A percentile compares a stretch with the other conserved stretches of the same genome.
Conservation (phyloP, 164 flowering plant species). For the Tetrastigma voinierianum region DNA sequence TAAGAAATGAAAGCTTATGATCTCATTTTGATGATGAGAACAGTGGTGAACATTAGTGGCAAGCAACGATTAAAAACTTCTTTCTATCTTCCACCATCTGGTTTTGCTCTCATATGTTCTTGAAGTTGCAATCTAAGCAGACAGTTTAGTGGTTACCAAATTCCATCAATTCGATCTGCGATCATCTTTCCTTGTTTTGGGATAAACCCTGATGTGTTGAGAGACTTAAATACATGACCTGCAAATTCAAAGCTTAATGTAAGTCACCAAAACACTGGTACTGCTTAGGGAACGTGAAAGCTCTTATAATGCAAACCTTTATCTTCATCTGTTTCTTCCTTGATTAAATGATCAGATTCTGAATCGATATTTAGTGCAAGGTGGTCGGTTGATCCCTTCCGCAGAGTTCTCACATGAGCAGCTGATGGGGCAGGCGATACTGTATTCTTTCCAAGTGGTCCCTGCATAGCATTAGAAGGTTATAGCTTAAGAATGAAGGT, state of each 20-base stretch:
- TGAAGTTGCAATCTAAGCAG: background rate
- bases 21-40: no score
- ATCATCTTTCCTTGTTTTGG: constrained; percentile 83
- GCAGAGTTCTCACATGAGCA: constrained; percentile 71
- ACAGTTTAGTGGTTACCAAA: constrained; percentile 52
- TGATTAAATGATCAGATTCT: constrained; percentile 65
- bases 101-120: no score
- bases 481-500: background rate
- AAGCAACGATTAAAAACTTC: no score
- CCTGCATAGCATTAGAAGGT: constrained; percentile 42
- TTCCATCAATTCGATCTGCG: constrained; percentile 90
- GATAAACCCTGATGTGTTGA: constrained; percentile 77
- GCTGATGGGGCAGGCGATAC: constrained; percentile 56
- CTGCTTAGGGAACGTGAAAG: background rate
- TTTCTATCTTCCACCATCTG: background rate
- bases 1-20: no score
- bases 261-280: constrained; percentile 1
- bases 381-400: constrained; percentile 89
- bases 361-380: constrained; percentile 69
- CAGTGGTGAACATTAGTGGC: no score
- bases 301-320: constrained; percentile 55
- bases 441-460: constrained; percentile 46
- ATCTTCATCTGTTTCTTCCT: constrained; percentile 66
- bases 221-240: constrained; percentile 95
- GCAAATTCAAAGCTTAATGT: constrained; percentile 24